phyloP scores from a whole-genome alignment of 2,329 filamentous ascomycete genomes.

The Colletotrichum magnum region DNA sequence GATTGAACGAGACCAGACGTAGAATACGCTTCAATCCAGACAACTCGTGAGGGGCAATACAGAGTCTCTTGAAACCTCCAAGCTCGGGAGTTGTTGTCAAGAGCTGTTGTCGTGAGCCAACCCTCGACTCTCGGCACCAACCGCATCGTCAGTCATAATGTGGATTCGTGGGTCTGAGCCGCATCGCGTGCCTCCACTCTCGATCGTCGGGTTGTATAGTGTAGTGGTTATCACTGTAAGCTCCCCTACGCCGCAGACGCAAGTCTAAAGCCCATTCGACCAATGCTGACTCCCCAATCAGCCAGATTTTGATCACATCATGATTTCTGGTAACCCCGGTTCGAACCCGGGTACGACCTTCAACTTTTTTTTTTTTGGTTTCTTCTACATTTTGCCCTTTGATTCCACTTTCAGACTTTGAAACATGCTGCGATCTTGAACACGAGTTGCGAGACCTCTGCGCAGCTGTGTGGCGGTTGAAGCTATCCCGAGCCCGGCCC shows the following conservation, averaged over 20 bases:
- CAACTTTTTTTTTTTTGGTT: neutral
- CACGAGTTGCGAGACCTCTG: too few species aligned
- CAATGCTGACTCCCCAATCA: slow-evolving; percentile 5
- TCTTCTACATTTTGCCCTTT: neutral
- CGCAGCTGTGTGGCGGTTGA: neutral
- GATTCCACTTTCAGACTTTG: too few species aligned
- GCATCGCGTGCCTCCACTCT: slow-evolving; percentile 31
- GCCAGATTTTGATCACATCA: slow-evolving; percentile 34
- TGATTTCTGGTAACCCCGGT: slow-evolving; percentile 39
- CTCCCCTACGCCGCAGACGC: neutral
- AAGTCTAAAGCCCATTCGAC: too few species aligned
- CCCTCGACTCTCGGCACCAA: neutral
- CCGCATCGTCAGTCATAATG: slow-evolving; percentile 15
- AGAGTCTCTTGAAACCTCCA: too few species aligned
- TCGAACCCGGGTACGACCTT: slow-evolving; percentile 40
- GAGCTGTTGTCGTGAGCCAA: neutral
- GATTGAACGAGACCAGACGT: too few species aligned
- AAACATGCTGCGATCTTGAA: too few species aligned
- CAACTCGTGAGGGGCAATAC: too few species aligned
- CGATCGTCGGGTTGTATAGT: slow-evolving; percentile 35
- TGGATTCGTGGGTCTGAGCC: neutral
- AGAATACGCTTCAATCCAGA: too few species aligned
- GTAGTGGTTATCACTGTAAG: slow-evolving; percentile 40
- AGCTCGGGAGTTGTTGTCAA: too few species aligned
- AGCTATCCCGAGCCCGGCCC: neutral